Evolutionary conservation across 805 yeast species (phyloP), one percentile per base, ranked within the genome.

Genomic region (Candida railenensis): DNA sequence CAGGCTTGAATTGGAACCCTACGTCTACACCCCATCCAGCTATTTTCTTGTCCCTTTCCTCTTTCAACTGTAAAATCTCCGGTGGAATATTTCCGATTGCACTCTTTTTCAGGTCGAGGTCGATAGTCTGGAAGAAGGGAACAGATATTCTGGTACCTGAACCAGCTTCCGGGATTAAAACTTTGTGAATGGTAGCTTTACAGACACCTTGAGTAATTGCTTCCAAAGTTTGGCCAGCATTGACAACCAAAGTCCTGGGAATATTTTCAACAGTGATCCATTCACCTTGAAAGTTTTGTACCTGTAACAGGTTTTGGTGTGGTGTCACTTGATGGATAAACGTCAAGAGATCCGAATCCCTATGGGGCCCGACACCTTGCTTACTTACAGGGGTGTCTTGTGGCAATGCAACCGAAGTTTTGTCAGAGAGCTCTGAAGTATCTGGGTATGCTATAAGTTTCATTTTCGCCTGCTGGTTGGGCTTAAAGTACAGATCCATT

Each of bases 361-460:
- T 73, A 55, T 84, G 89, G 2, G 86, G 83, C 1, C 87, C 87
- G 15, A 74, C 78, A 0, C 85, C 86, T 53, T 78, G 83, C 20
- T 51, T 56, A 3, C 65, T 55, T 7, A 60, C 52, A 12, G 64
- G 62, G 18, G 61, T 54, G 44, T 67, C 71, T 15, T 62, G 50
- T 4, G 39, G 39, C 22, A 63, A 47, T 1, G 65, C 67, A 5
- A 49, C 54, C 25, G 67, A 56, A 34, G 50, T 46, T 2, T 53
- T 50, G n/a, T 40, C 48, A 2, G 44, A 22, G 39, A 69, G 57
- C 40, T 62, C 61, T 0, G 49, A 39, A 1, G 58, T 55, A 43
- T 77, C 82, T 3, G 87, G 87, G 53, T 82, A 82, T 22, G 78
- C 74, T 34, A 82, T 73, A 15, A 82, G 58, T 53, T 83, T 82